These are phyloP conservation scores for Aspergillus ustus DNA, from an alignment of 2,329 filamentous ascomycete species.

Conservation along the genomic window DNA sequence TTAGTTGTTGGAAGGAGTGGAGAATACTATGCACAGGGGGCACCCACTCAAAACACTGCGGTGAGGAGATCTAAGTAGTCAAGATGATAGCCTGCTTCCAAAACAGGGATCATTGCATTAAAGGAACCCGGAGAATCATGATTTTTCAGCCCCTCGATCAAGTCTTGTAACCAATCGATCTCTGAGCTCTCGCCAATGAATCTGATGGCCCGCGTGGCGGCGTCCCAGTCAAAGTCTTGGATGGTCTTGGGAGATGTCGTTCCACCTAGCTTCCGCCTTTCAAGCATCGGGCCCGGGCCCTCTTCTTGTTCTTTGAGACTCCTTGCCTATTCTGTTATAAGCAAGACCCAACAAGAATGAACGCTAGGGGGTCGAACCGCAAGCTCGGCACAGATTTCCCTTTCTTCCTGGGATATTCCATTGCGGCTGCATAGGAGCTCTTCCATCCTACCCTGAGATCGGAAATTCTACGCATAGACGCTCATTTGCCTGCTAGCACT, in stretches of 20 bases:
- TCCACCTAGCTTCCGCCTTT: background rate
- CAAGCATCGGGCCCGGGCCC: too few relatives aligned
- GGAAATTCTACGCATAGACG: background rate
- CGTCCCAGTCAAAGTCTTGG: conserved; percentile 48
- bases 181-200: conserved; percentile 53
- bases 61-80: conserved; percentile 42
- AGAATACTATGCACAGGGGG: background rate
- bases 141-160: conserved; percentile 39
- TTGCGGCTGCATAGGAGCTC: background rate
- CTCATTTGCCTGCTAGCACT: background rate
- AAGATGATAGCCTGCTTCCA: conserved; percentile 41
- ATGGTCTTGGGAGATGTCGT: conserved; percentile 29
- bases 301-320: background rate
- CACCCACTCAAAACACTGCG: too few relatives aligned
- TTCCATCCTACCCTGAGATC: background rate
- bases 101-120: conserved; percentile 10
- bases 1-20: background rate
- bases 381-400: background rate
- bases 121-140: conserved; percentile 14
- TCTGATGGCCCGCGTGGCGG: conserved; percentile 34
- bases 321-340: background rate
- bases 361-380: background rate
- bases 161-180: conserved; percentile 49
- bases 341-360: background rate
- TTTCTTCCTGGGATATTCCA: background rate